A percentile compares a stretch with the other conserved stretches of the same genome.
Evolutionary conservation across 208 protist species (phyloP).

Genomic region (Wallacemonas rigidus): DNA sequence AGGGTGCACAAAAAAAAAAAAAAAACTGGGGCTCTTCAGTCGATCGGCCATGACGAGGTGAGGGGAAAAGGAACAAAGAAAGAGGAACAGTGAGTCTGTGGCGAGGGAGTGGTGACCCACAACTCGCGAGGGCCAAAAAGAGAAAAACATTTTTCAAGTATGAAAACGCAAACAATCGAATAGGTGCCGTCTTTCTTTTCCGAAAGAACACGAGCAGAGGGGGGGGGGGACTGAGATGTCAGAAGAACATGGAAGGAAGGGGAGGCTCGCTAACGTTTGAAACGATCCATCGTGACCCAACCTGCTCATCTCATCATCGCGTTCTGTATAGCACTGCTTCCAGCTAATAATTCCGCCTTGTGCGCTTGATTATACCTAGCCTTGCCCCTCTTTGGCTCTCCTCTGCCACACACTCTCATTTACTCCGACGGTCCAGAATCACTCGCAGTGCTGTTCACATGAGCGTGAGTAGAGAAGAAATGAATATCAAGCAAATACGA

Average conservation of each 20-base stretch:
- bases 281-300: too few species aligned
- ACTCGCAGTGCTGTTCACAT: not conserved
- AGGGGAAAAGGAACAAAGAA: not conserved
- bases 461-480: not conserved
- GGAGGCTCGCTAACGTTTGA: too few species aligned
- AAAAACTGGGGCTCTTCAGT: not conserved
- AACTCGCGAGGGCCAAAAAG: not conserved
- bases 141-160: not conserved
- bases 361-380: too few species aligned
- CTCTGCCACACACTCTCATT: too few species aligned
- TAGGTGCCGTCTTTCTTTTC: not conserved
- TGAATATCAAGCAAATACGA: not conserved
- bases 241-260: too few species aligned
- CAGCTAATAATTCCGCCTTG: too few species aligned
- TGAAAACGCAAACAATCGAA: not conserved
- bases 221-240: too few species aligned
- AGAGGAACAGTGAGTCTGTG: not conserved
- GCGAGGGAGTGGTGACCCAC: not conserved
- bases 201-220: not conserved
- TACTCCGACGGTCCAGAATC: not conserved
- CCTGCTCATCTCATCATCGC: too few species aligned
- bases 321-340: too few species aligned
- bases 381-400: too few species aligned
- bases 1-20: not conserved
- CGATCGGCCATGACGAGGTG: too few species aligned